Conservation (phyloP, 306 rosid genomes). For the Albizia julibrissin region DNA sequence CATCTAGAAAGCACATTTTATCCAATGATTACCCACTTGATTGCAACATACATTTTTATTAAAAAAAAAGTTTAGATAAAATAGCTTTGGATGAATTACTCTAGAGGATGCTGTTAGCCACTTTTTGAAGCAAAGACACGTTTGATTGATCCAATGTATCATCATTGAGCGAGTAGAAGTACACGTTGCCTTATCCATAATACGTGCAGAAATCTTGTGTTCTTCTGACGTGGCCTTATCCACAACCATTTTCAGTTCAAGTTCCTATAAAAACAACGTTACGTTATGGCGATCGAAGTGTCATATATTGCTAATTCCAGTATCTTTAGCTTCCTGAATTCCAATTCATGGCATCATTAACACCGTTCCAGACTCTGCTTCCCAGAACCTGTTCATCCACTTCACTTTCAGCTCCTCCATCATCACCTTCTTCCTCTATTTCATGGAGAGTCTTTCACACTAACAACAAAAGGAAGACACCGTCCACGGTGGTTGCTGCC, state of each 20-base stretch:
- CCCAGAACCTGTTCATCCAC: constrained; percentile 34
- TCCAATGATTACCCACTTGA: too few relatives aligned
- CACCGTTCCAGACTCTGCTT: constrained; percentile 40
- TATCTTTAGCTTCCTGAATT: background rate
- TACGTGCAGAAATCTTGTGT: constrained; percentile 26
- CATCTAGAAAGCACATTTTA: too few relatives aligned
- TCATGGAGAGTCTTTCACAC: constrained; percentile 29
- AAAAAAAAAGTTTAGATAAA: too few relatives aligned
- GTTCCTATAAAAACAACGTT: background rate
- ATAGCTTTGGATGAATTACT: too few relatives aligned
- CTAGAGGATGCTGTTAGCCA: too few relatives aligned
- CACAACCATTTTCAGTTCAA: constrained; percentile 15
- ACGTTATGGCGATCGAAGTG: background rate
- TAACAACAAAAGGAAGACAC: constrained; percentile 37
- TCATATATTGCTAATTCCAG: background rate
- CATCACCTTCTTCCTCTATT: background rate
- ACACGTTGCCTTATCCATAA: constrained; percentile 62
- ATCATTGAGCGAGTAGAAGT: background rate
- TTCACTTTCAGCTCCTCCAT: background rate
- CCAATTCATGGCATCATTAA: constrained; percentile 53
- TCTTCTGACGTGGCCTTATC: constrained; percentile 73
- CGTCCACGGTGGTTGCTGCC: constrained; percentile 64
- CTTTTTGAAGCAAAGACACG: background rate
- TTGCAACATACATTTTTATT: too few relatives aligned
- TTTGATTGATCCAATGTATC: background rate